Evolutionary conservation across 2,329 filamentous ascomycete species (phyloP).

Genomic region (Hymenoscyphus fructigenus): DNA sequence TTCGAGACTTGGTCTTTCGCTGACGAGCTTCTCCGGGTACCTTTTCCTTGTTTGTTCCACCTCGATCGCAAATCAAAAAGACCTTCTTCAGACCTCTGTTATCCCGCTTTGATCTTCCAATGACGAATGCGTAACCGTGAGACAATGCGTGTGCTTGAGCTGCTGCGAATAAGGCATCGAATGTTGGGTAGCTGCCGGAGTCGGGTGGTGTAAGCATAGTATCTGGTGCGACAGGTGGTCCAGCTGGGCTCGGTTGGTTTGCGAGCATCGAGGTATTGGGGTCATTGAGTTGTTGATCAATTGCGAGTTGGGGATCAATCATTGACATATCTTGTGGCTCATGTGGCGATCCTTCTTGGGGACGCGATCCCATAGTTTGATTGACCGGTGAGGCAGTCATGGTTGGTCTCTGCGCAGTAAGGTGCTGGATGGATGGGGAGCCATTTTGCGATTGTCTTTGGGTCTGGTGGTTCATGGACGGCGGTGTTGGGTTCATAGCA

Average conservation of each 20-base stretch:
- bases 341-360: slow-evolving; percentile 29
- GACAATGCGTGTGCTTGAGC: slow-evolving; percentile 65
- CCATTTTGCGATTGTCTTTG: slow-evolving; percentile 34
- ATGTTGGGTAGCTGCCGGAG: slow-evolving; percentile 62
- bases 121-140: slow-evolving; percentile 67
- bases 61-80: slow-evolving; percentile 64
- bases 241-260: slow-evolving; percentile 9
- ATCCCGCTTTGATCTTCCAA: slow-evolving; percentile 63
- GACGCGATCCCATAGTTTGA: slow-evolving; percentile 24
- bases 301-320: slow-evolving; percentile 37
- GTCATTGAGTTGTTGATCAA: slow-evolving; percentile 32
- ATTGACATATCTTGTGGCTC: slow-evolving; percentile 35
- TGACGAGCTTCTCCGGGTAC: slow-evolving; percentile 40
- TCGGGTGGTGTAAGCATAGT: slow-evolving; percentile 47
- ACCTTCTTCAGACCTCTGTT: slow-evolving; percentile 67
- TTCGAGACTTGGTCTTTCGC: slow-evolving; percentile 66
- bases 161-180: slow-evolving; percentile 64
- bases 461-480: slow-evolving; percentile 24
- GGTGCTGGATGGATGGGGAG: slow-evolving; percentile 31
- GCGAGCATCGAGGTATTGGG: slow-evolving; percentile 24
- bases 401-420: slow-evolving; percentile 26
- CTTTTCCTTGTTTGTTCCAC: slow-evolving; percentile 59
- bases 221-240: slow-evolving; percentile 27
- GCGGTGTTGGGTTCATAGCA: slow-evolving; percentile 30
- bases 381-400: slow-evolving; percentile 33